Evolutionary conservation across 129 eudicot genomes (phyloP).

Genomic region (Tagetes patula): DNA sequence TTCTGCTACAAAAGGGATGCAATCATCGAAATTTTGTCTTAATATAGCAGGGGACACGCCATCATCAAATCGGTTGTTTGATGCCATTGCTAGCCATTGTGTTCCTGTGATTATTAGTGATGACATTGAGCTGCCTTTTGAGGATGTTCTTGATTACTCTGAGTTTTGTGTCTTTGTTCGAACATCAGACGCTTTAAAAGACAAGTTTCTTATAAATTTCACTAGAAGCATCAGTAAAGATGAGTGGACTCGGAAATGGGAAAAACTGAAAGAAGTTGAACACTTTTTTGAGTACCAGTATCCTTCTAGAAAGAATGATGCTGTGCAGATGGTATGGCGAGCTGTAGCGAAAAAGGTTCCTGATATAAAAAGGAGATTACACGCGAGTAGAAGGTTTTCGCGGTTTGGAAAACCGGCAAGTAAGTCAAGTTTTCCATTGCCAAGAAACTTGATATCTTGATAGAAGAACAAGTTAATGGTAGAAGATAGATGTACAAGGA

Average conservation of each 20-base stretch:
- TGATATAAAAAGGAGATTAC: slow-evolving; percentile 46
- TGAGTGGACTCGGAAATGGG: slow-evolving; percentile 89
- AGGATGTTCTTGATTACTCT: slow-evolving; percentile 79
- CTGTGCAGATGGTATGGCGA: slow-evolving; percentile 92
- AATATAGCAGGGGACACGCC: slow-evolving; percentile 97
- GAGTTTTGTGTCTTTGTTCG: slow-evolving; percentile 74
- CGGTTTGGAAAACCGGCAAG: slow-evolving; percentile 25
- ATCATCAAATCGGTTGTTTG: slow-evolving; percentile 88
- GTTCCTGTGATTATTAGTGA: slow-evolving; percentile 88
- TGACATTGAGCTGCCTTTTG: slow-evolving; percentile 86
- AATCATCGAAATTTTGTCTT: slow-evolving; percentile 81
- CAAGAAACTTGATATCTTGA: slow-evolving; percentile 48
- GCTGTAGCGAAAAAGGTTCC: slow-evolving; percentile 77
- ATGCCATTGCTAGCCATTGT: slow-evolving; percentile 90
- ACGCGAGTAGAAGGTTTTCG: slow-evolving; percentile 47
- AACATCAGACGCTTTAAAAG: slow-evolving; percentile 69
- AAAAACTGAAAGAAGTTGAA: slow-evolving; percentile 64
- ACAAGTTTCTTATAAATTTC: slow-evolving; percentile 51
- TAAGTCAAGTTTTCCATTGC: slow-evolving; percentile 39
- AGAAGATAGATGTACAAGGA: slow-evolving; percentile 30
- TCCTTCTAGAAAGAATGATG: slow-evolving; percentile 69
- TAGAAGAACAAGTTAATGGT: slow-evolving; percentile 20
- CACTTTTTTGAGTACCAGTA: slow-evolving; percentile 61
- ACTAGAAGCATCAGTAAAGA: slow-evolving; percentile 54
- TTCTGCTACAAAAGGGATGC: slow-evolving; percentile 78